A percentile compares a stretch with the other conserved stretches of the same genome.
Conservation (phyloP, 2,329 filamentous ascomycete species). For the Juglanconis sp. region DNA sequence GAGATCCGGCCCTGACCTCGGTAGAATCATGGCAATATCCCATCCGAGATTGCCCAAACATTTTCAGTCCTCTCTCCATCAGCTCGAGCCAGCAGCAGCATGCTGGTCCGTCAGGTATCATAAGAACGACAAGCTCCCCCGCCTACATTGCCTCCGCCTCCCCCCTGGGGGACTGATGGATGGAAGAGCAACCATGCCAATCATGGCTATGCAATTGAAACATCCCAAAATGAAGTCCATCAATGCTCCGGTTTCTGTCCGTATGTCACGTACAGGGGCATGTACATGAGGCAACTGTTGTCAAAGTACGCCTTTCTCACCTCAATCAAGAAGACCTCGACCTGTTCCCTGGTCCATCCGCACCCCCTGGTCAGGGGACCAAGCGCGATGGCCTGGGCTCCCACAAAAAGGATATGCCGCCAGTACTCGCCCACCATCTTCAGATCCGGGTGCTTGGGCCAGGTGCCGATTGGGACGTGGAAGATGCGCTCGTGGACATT, state of each 20-base stretch:
- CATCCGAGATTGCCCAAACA: background rate
- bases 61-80: background rate
- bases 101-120: constrained; percentile 1
- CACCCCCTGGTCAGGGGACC: constrained; percentile 36
- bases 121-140: background rate
- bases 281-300: constrained; percentile 41
- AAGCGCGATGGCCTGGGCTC: constrained; percentile 39
- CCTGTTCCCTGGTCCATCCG: constrained; percentile 34
- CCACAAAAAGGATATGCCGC: constrained; percentile 39
- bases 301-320: constrained; percentile 35
- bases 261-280: constrained; percentile 54
- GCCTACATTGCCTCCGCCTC: background rate
- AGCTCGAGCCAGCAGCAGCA: background rate
- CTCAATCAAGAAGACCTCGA: constrained; percentile 31
- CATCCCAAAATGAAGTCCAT: background rate
- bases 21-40: background rate
- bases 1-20: too few relatives aligned
- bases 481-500: constrained; percentile 40
- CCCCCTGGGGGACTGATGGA: background rate
- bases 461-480: constrained; percentile 44
- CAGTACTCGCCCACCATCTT: constrained; percentile 43
- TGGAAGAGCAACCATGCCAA: background rate
- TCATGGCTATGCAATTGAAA: background rate
- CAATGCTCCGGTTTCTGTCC: constrained; percentile 44
- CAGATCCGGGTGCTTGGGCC: constrained; percentile 40